Base-by-base conservation (phyloP, 164 flowering plant genomes). In the Magnolia sinica region DNA sequence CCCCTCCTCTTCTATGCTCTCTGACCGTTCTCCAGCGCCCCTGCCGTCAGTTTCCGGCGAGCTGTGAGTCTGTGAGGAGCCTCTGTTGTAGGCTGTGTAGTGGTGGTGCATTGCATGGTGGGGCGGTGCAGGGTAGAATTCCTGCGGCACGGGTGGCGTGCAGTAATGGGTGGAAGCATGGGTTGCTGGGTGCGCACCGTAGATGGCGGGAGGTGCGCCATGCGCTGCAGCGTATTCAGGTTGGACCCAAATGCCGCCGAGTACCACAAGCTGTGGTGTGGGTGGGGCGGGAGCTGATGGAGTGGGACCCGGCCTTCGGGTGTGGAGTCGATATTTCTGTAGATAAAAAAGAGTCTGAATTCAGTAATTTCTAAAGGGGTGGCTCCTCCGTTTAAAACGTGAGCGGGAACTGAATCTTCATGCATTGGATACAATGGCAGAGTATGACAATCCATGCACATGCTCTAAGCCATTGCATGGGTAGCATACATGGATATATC, bases 221-320 rank as follows among this genome's bases (percentile, higher is more conserved):
- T 87, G 90, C 9, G 87, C 85, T 3, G 91, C 89, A 0, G 96
- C 93, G 71, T 96, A 96, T 74, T 95, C 98, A 0, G 91, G 96
- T 71, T 97, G 99, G 77, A 95, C 97, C 99, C 99, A 95, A 10
- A 95, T 93, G 50, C 99, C 96, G 0, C 98, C 98, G n/a, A 95
- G 82, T 72, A 96, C 95, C 27, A 96, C 92, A 8, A 96, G 88
- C 81, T 92, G 99, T 0, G 96, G 90, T n/a, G 87, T 79, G 8
- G 86, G 86, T 5, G 82, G 76, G 31, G 91, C 89, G 1, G 87
- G 70, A 9, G 89, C 79, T 77, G 92, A 97, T 73, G 94, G 91
- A 84, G 86, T 91, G 55, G 93, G 95, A 78, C 94, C 87, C 2
- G 99, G 97, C 73, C 99, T 78, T 83, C 99, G 82, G 3, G 98